Conservation (phyloP, 2,329 filamentous ascomycete genomes). For the Alternaria alternata region DNA sequence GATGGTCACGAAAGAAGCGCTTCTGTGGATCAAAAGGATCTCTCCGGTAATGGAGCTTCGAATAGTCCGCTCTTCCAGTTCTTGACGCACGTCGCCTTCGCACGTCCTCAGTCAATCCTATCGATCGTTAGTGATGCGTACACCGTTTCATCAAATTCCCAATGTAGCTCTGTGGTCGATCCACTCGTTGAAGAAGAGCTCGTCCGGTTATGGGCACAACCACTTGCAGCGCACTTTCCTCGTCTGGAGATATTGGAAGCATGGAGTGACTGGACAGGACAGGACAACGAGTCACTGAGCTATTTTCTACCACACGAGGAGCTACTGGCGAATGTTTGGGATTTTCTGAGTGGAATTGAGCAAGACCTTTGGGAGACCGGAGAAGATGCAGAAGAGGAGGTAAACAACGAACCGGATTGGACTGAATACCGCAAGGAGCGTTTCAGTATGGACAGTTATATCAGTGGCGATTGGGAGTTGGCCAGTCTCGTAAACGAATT, state of each 20-base stretch:
- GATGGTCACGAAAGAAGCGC: not conserved
- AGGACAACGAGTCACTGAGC: constrained; percentile 39
- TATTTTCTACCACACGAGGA: constrained; percentile 45
- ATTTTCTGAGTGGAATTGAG: constrained; percentile 45
- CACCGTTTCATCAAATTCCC: constrained; percentile 22
- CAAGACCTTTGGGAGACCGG: constrained; percentile 47
- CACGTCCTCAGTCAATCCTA: constrained; percentile 39
- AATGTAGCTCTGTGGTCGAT: constrained; percentile 18
- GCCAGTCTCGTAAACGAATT: constrained; percentile 26
- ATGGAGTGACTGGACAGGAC: constrained; percentile 43
- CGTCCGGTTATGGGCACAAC: constrained; percentile 38
- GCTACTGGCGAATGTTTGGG: constrained; percentile 42
- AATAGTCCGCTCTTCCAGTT: constrained; percentile 32
- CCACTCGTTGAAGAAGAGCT: constrained; percentile 37
- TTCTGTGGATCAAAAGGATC: not conserved
- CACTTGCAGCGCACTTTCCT: constrained; percentile 39
- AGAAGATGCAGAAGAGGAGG: constrained; percentile 25
- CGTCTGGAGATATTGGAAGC: constrained; percentile 43
- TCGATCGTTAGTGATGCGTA: constrained; percentile 27
- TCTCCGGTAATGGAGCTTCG: not conserved
- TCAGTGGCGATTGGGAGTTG: constrained; percentile 22
- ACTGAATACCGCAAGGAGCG: constrained; percentile 19
- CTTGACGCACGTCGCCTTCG: constrained; percentile 39
- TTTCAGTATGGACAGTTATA: constrained; percentile 24
- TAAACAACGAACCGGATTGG: constrained; percentile 2